Evolutionary conservation across 352 stramenopile species (phyloP).

Genomic region (Blastocystis sp.): DNA sequence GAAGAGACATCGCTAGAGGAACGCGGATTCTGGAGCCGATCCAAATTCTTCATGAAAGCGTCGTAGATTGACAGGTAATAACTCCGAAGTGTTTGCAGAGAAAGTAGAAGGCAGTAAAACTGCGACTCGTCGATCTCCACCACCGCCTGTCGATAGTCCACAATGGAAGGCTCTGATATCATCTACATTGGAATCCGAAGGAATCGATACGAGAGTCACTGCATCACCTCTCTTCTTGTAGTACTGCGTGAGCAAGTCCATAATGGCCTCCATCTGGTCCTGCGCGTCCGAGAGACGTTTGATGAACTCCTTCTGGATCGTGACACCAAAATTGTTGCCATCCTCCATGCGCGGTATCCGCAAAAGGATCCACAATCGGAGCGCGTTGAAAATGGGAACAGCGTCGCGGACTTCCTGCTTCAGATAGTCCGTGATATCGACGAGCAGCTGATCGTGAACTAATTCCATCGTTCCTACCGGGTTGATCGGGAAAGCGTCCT

Average conservation of each 20-base stretch:
- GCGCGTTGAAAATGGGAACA: background rate
- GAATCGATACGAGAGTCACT: background rate
- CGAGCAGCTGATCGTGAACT: background rate
- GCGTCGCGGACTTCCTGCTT: background rate
- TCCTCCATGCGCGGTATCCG: constrained; percentile 59
- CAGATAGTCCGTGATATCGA: background rate
- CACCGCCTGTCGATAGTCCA: background rate
- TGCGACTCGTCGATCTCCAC: constrained; percentile 29
- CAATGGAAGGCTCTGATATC: background rate
- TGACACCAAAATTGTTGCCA: constrained; percentile 60
- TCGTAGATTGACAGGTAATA: background rate
- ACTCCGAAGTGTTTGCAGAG: background rate
- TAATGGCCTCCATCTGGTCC: background rate
- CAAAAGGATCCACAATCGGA: constrained; percentile 59
- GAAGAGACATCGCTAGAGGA: background rate
- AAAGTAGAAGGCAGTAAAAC: constrained; percentile 3
- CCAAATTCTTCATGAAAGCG: background rate
- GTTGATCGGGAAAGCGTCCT: constrained; percentile 20
- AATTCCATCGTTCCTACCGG: background rate
- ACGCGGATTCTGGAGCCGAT: constrained; percentile 17
- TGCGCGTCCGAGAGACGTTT: background rate
- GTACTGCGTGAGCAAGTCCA: background rate
- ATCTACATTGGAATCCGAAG: background rate
- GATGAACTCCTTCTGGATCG: constrained; percentile 39
- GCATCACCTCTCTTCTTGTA: background rate